Conservation (phyloP, 2,329 filamentous ascomycete genomes). For the Pestalotiopsis sp. region DNA sequence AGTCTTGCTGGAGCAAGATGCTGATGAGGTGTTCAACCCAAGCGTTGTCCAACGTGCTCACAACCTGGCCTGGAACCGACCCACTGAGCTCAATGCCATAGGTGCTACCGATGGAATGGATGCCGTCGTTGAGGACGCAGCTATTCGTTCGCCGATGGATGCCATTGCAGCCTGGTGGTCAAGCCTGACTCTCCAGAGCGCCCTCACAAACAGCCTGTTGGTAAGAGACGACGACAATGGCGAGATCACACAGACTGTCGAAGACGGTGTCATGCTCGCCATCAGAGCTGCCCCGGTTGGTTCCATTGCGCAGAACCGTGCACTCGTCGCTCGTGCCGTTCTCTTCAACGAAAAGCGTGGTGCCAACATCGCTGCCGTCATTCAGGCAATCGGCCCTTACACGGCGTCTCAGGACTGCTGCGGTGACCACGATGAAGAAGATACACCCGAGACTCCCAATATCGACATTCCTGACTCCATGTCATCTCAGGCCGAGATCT, state of each 20-base stretch:
- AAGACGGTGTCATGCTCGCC: conserved; percentile 66
- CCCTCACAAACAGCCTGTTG: conserved; percentile 66
- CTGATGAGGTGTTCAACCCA: conserved; percentile 78
- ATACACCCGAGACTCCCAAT: conserved; percentile 37
- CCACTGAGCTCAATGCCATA: conserved; percentile 68
- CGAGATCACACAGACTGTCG: conserved; percentile 35
- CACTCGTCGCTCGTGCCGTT: conserved; percentile 61
- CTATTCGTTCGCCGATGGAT: conserved; percentile 85
- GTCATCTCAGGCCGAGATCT: conserved; percentile 52
- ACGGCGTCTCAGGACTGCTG: conserved; percentile 35
- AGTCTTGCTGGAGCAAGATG: conserved; percentile 75
- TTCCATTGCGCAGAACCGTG: conserved; percentile 69
- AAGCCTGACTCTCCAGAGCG: conserved; percentile 70
- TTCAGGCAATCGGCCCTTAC: conserved; percentile 52
- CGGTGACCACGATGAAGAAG: conserved; percentile 19
- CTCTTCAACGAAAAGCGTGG: conserved; percentile 57
- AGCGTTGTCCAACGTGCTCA: conserved; percentile 82
- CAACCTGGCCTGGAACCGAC: conserved; percentile 86
- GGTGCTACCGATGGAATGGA: conserved; percentile 75
- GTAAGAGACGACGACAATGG: conserved; percentile 49
- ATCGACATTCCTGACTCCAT: conserved; percentile 49
- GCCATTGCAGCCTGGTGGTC: conserved; percentile 93
- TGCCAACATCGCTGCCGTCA: conserved; percentile 57
- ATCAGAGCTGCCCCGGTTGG: conserved; percentile 76
- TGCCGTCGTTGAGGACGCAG: conserved; percentile 80